phyloP scores from a whole-genome alignment of 202 grass and related monocot species.

The Panicum virgatum region DNA sequence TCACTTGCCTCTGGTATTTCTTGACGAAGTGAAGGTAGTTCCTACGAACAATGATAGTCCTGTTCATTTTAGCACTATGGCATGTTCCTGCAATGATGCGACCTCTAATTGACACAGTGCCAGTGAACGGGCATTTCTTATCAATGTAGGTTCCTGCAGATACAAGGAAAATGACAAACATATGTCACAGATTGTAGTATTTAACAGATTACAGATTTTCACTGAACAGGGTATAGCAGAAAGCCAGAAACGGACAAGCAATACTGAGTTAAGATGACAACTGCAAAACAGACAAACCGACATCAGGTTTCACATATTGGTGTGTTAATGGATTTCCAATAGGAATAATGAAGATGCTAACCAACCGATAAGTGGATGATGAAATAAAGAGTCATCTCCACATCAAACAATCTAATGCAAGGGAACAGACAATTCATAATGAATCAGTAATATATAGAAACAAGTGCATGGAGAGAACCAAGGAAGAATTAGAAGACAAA shows the following conservation, averaged over 20 bases:
- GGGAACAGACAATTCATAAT: not conserved
- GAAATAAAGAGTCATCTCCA: not conserved
- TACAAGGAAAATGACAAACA: not conserved
- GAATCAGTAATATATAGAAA: not conserved
- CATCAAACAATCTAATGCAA: not conserved
- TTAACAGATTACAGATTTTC: not conserved
- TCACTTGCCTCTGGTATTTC: constrained; percentile 66
- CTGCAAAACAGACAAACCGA: not conserved
- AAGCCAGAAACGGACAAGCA: not conserved
- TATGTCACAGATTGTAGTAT: not conserved
- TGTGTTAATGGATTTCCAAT: not conserved
- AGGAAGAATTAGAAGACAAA: not conserved
- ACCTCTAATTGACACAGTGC: constrained; percentile 59
- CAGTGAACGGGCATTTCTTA: constrained; percentile 70
- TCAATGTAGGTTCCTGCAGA: constrained; percentile 75
- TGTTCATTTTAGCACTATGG: constrained; percentile 78
- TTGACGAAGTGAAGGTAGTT: constrained; percentile 84
- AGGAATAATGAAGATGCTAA: not conserved
- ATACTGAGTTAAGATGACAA: not conserved
- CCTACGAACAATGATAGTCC: constrained; percentile 67
- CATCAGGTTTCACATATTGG: not conserved
- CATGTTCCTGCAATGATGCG: constrained; percentile 68
- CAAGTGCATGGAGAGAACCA: not conserved
- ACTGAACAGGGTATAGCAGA: not conserved
- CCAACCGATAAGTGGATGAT: not conserved